A percentile compares a stretch with the other conserved stretches of the same genome.
phyloP scores from a whole-genome alignment of 768 basidiomycete genomes.

The Strobilomyces echinocephalus region DNA sequence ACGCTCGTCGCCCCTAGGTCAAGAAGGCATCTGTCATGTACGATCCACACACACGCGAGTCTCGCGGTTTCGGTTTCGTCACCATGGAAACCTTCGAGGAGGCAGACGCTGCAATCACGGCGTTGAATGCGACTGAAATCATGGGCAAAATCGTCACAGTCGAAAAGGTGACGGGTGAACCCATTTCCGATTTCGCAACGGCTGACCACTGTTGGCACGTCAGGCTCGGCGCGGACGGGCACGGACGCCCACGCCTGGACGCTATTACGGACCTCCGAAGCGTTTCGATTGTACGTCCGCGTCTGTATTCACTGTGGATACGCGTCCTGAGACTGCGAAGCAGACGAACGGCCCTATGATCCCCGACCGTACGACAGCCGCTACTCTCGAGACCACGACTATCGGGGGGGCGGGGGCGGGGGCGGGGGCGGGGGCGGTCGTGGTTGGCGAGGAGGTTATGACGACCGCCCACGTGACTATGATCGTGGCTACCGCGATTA shows the following conservation, averaged over 20 bases:
- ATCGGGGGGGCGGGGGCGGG: too few species aligned
- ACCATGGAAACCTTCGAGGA: constrained; percentile 81
- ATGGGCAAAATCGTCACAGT: constrained; percentile 85
- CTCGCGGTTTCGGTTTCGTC: constrained; percentile 86
- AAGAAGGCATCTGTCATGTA: constrained; percentile 70
- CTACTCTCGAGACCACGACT: constrained; percentile 65
- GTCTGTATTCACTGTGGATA: background rate
- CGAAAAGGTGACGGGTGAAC: constrained; percentile 59
- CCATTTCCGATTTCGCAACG: background rate
- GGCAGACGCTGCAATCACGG: constrained; percentile 86
- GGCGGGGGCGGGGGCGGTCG: too few species aligned
- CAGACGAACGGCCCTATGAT: constrained; percentile 85
- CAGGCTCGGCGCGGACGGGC: constrained; percentile 88
- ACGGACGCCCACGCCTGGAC: constrained; percentile 87
- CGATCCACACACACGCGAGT: constrained; percentile 66
- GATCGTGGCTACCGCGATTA: constrained; percentile 41
- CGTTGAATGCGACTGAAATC: constrained; percentile 76
- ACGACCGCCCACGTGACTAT: constrained; percentile 28
- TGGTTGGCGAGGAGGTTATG: constrained; percentile 29
- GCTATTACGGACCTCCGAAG: constrained; percentile 93
- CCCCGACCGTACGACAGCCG: constrained; percentile 89
- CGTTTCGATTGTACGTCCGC: constrained; percentile 54
- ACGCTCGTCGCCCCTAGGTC: constrained; percentile 30
- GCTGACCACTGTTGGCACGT: constrained; percentile 6
- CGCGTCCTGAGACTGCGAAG: constrained; percentile 1